These are phyloP conservation scores for Cryptosporidium muris DNA, from an alignment of 169 alveolate species.

Conservation along the genomic window DNA sequence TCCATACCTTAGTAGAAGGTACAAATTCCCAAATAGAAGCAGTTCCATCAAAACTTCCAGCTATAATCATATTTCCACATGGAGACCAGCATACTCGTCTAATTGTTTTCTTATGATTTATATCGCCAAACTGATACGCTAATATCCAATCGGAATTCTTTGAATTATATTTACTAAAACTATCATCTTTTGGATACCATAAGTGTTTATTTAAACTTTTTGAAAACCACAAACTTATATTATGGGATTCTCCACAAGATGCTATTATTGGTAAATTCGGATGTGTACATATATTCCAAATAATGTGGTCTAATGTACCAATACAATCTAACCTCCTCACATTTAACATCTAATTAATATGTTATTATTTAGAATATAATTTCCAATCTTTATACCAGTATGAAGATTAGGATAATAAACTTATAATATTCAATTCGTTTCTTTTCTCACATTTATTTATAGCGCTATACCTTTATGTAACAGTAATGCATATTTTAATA, in stretches of 20 bases:
- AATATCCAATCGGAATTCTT: constrained; percentile 8
- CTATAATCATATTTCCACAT: constrained; percentile 82
- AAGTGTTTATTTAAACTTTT: constrained; percentile 10
- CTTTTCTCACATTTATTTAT: too few relatives aligned
- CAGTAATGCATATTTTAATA: too few relatives aligned
- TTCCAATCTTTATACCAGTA: too few relatives aligned
- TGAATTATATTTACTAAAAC: not conserved
- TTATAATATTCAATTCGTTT: too few relatives aligned
- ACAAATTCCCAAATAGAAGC: constrained; percentile 83
- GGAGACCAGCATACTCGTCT: constrained; percentile 85
- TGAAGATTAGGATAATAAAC: too few relatives aligned
- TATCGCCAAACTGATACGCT: constrained; percentile 44
- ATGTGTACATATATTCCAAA: constrained; percentile 59
- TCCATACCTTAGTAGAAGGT: constrained; percentile 76
- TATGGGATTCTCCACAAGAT: constrained; percentile 12
- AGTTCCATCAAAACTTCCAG: constrained; percentile 85
- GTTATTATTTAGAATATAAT: too few relatives aligned
- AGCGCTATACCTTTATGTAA: too few relatives aligned
- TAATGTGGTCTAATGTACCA: constrained; percentile 7
- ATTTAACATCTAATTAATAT: not conserved
- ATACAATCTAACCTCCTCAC: constrained; percentile 15
- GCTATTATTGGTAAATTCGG: constrained; percentile 50
- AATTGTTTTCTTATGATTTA: constrained; percentile 81
- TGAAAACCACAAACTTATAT: constrained; percentile 38
- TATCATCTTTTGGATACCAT: constrained; percentile 21